These are phyloP conservation scores for Cordyceps cateniannulata DNA, from an alignment of 2,329 filamentous ascomycete genomes.

Conservation along the genomic window DNA sequence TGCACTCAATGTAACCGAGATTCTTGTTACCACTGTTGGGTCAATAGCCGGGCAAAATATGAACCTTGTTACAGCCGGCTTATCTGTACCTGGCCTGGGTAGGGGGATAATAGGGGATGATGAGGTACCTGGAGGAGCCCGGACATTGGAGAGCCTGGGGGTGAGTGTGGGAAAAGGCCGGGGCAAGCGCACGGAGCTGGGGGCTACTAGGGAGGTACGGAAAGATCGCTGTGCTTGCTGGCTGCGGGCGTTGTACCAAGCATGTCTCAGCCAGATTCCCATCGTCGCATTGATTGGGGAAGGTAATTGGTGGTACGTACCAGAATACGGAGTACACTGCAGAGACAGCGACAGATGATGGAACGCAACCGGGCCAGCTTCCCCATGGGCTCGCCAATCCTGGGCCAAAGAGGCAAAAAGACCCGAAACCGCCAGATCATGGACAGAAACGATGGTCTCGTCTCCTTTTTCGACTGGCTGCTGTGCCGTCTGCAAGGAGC, in stretches of 20 bases:
- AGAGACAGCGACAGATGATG: not conserved
- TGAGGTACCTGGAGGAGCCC: too few species aligned
- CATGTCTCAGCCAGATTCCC: not conserved
- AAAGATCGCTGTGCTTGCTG: not conserved
- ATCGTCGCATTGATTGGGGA: not conserved
- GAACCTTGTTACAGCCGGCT: not conserved
- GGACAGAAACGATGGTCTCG: not conserved
- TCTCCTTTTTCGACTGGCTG: not conserved
- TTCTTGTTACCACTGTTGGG: not conserved
- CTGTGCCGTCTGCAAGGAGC: not conserved
- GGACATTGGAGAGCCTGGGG: not conserved
- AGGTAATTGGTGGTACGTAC: not conserved
- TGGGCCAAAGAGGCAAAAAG: constrained; percentile 10
- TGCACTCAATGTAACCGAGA: not conserved
- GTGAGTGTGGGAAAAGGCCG: not conserved
- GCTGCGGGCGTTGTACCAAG: not conserved
- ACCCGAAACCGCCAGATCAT: constrained; percentile 7
- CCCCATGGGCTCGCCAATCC: constrained; percentile 12
- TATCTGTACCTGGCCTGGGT: not conserved
- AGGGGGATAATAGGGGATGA: too few species aligned
- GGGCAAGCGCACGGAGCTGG: not conserved
- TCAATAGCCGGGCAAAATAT: not conserved
- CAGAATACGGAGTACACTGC: not conserved
- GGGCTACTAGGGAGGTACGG: not conserved
- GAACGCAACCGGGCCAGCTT: constrained; percentile 8